Evolutionary conservation across 2,329 filamentous ascomycete genomes (phyloP).

Genomic region (Fusarium austroafricanum): DNA sequence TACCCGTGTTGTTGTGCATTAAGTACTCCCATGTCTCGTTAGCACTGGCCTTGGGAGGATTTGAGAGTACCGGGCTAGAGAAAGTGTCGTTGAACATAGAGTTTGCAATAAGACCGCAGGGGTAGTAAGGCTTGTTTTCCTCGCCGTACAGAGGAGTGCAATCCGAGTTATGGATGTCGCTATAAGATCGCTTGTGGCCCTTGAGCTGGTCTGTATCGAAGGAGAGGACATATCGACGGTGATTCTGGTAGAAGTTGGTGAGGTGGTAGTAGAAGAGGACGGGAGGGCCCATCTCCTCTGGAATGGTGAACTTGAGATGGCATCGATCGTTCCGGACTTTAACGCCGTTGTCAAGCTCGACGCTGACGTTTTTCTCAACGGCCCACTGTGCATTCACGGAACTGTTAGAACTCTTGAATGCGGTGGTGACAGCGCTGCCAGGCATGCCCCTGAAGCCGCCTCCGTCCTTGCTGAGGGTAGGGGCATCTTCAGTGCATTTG

Average conservation of each 20-base stretch:
- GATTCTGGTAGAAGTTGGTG: constrained; percentile 99
- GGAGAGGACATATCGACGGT: constrained; percentile 93
- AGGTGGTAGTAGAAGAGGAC: constrained; percentile 95
- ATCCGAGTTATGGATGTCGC: constrained; percentile 72
- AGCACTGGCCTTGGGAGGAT: constrained; percentile 47
- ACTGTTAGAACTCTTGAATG: constrained; percentile 73
- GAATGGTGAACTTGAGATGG: constrained; percentile 81
- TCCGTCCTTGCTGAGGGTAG: constrained; percentile 49
- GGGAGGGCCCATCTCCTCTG: constrained; percentile 81
- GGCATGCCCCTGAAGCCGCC: constrained; percentile 64
- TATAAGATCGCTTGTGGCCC: constrained; percentile 71
- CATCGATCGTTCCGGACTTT: constrained; percentile 66
- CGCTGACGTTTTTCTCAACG: constrained; percentile 53
- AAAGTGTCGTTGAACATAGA: constrained; percentile 98
- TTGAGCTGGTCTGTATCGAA: constrained; percentile 85
- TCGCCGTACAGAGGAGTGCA: constrained; percentile 79
- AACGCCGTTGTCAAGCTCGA: constrained; percentile 50
- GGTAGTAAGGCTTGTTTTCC: constrained; percentile 82
- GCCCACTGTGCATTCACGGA: constrained; percentile 57
- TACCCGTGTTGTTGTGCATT: constrained; percentile 80
- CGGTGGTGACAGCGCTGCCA: constrained; percentile 67
- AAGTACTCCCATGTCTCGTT: constrained; percentile 66
- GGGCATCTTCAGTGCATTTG: constrained; percentile 72
- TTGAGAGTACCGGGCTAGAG: constrained; percentile 71
- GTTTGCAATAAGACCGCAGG: constrained; percentile 95